phyloP scores from a whole-genome alignment of 345 rosid genomes.

The Citrus glauca region DNA sequence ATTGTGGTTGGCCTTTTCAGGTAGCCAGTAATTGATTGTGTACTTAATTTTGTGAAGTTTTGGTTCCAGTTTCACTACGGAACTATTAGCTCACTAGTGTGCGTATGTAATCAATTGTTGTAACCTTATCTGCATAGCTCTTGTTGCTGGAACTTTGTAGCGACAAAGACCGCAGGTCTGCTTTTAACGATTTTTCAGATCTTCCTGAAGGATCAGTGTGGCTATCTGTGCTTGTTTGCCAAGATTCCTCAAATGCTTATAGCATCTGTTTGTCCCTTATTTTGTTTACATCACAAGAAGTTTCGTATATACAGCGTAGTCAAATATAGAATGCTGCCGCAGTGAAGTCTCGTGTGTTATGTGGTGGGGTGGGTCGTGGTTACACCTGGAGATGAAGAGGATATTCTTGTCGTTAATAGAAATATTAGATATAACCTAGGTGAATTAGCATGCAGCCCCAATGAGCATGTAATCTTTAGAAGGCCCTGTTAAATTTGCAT shows the following conservation, averaged over 20 bases:
- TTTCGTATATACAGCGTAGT: not conserved
- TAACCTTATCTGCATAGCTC: not conserved
- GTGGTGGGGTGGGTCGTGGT: not conserved
- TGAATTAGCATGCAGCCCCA: constrained; percentile 5
- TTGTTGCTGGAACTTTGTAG: not conserved
- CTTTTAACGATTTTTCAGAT: not conserved
- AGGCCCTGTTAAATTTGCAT: constrained; percentile 3
- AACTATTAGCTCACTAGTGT: not conserved
- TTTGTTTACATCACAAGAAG: not conserved
- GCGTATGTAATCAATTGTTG: not conserved
- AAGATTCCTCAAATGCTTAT: not conserved
- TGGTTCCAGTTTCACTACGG: not conserved
- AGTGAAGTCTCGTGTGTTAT: not conserved
- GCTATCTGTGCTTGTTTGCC: not conserved
- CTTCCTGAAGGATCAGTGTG: not conserved
- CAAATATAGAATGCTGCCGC: not conserved
- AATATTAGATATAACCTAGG: constrained; percentile 4
- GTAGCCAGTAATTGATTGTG: not conserved
- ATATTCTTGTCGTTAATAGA: not conserved
- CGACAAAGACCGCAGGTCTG: not conserved
- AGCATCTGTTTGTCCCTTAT: not conserved
- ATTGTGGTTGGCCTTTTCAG: not conserved
- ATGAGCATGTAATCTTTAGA: not conserved
- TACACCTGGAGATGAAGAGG: not conserved
- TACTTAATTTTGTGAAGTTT: not conserved